These are phyloP conservation scores for Leishmania lainsoni DNA, from an alignment of 208 protist genomes.

Conservation along the genomic window DNA sequence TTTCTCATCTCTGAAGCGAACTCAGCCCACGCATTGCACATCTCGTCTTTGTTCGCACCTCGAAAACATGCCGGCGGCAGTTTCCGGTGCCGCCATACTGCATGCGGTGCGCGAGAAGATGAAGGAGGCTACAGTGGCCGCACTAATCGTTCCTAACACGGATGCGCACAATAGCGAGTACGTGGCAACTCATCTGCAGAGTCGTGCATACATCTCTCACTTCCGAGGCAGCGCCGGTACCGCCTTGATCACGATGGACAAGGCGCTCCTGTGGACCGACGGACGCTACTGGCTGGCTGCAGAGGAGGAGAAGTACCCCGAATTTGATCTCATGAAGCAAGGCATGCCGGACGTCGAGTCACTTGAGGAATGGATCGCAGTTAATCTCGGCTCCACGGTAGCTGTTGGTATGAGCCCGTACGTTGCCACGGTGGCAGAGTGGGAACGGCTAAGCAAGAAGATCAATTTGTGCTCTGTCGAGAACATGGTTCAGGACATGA, in stretches of 20 bases:
- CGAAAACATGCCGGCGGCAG: not conserved
- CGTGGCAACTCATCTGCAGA: slow-evolving; percentile 84
- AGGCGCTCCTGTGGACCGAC: slow-evolving; percentile 96
- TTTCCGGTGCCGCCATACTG: slow-evolving; percentile 46
- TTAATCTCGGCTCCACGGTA: slow-evolving; percentile 44
- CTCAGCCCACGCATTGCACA: not conserved
- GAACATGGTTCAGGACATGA: slow-evolving; percentile 51
- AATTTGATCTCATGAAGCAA: slow-evolving; percentile 89
- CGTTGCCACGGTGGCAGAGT: slow-evolving; percentile 74
- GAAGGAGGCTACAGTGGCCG: slow-evolving; percentile 53
- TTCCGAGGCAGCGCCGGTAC: slow-evolving; percentile 96
- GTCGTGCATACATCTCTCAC: slow-evolving; percentile 92
- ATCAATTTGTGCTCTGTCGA: slow-evolving; percentile 42
- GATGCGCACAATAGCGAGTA: slow-evolving; percentile 98
- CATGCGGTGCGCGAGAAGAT: slow-evolving; percentile 77
- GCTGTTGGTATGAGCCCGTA: slow-evolving; percentile 72
- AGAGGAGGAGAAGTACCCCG: slow-evolving; percentile 70
- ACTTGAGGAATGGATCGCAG: slow-evolving; percentile 72
- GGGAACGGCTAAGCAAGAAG: slow-evolving; percentile 63
- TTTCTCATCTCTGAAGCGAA: not conserved
- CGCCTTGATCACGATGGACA: slow-evolving; percentile 69
- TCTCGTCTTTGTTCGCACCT: not conserved
- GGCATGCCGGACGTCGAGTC: slow-evolving; percentile 57
- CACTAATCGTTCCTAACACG: slow-evolving; percentile 90
- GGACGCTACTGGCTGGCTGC: slow-evolving; percentile 97